Conservation (phyloP, 306 rosid species). For the Dalbergia oliveri region DNA sequence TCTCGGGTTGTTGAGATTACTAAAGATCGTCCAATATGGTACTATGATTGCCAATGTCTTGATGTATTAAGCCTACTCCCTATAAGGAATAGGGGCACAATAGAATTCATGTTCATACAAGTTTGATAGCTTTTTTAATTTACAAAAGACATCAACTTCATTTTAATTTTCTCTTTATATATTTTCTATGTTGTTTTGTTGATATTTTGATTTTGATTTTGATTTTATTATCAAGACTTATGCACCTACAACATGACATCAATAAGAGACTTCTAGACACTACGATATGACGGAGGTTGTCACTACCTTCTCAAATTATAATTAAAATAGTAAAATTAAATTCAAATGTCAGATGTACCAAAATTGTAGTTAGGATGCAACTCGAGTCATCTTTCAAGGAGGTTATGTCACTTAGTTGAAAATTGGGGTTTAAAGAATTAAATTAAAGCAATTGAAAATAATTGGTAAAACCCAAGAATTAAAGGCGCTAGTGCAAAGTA, state of each 20-base stretch:
- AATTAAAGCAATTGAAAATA: too few species aligned
- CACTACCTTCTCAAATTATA: too few species aligned
- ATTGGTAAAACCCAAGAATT: too few species aligned
- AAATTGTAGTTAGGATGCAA: too few species aligned
- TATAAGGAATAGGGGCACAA: conserved; percentile 80
- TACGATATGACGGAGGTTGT: too few species aligned
- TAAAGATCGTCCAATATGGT: conserved; percentile 88
- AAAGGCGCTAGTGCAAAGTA: too few species aligned
- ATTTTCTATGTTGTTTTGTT: neutral
- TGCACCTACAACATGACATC: conserved; percentile 94
- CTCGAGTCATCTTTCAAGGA: too few species aligned
- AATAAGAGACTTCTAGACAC: conserved; percentile 87
- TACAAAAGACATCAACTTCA: neutral
- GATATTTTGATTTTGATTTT: conserved; percentile 7
- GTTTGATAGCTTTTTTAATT: conserved; percentile 39
- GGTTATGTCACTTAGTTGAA: too few species aligned
- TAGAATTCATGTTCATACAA: conserved; percentile 90
- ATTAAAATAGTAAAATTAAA: too few species aligned
- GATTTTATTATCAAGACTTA: conserved; percentile 58
- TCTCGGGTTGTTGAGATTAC: conserved; percentile 79
- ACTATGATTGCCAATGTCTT: conserved; percentile 83
- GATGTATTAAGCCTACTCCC: conserved; percentile 76
- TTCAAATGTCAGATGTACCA: too few species aligned
- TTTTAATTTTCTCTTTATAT: neutral
- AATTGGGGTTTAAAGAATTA: too few species aligned